phyloP scores from a whole-genome alignment of 768 basidiomycete genomes.

The Phallus indusiatus region DNA sequence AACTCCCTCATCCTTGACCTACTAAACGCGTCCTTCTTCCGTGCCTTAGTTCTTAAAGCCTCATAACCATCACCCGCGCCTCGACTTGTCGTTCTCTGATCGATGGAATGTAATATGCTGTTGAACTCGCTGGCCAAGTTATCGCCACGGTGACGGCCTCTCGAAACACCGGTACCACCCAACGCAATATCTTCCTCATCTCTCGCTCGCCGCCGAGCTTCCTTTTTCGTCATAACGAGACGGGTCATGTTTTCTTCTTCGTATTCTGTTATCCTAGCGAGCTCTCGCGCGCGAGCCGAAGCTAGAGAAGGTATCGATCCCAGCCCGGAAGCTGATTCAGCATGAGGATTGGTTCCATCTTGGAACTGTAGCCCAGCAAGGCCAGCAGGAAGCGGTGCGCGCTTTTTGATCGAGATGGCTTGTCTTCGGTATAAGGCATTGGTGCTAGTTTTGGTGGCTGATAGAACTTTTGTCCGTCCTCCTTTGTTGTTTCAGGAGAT shows the following conservation, averaged over 20 bases:
- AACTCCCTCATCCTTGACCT: conserved; percentile 38
- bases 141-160: conserved; percentile 49
- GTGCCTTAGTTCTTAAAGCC: conserved; percentile 58
- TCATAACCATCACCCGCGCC: conserved; percentile 70
- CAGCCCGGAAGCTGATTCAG: conserved; percentile 66
- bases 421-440: conserved; percentile 69
- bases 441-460: conserved; percentile 85
- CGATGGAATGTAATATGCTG: conserved; percentile 61
- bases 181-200: conserved; percentile 88
- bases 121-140: conserved; percentile 80
- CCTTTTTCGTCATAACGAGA: conserved; percentile 83
- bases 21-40: conserved; percentile 50
- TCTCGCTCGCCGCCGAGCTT: conserved; percentile 53
- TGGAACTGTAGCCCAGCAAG: conserved; percentile 42
- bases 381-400: conserved; percentile 52
- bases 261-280: conserved; percentile 74
- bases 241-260: conserved; percentile 95
- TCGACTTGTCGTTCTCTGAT: conserved; percentile 29
- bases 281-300: conserved; percentile 65
- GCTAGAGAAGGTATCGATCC: conserved; percentile 48
- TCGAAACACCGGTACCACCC: conserved; percentile 56
- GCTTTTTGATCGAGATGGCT: conserved; percentile 38
- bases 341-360: conserved; percentile 52
- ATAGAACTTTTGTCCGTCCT: conserved; percentile 42
- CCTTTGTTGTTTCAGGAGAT: conserved; percentile 25